Evolutionary conservation across 1,284 basidiomycete genomes (phyloP), one percentile per base, ranked within the genome.

Genomic region (Macrocybe sp.): DNA sequence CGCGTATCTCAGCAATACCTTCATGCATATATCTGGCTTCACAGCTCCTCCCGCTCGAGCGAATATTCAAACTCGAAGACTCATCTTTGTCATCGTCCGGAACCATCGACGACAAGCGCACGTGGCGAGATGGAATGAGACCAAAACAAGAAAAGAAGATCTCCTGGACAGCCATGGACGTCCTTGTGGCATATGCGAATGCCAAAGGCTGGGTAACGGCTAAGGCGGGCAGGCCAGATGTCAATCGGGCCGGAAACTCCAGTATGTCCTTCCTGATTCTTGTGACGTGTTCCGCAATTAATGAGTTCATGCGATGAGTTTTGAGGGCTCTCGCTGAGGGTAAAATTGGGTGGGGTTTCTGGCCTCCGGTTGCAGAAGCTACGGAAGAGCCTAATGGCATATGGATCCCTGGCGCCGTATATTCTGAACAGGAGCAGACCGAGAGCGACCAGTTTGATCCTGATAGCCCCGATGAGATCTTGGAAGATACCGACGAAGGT

Each of bases 151-250:
- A 61, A 38, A 55, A 64, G 11, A 61, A 63, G 10, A 41, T 54
- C 6, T 46, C 47, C 16, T 93, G 90, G 90, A 91, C 89, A 1
- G 82, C 88, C 7, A 86, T 89, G 66, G 85, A 89, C 55, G 74
- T 97, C 37, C 74, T 96, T 52, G 83, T 78, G 7, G 82, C 83
- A 2, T 88, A 88, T 62, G 92, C 93, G 0, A 64, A 78, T 44
- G 72, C 78, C 55, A 89, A 89, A 59, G 85, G 85, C 9, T 93
- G 83, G 81, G 70, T 93, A 35, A 97, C 93, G 38, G 93, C 94
- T 7, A 89, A 92, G 64, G 87, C 89, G 11, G 92, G 91, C 5
- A 66, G 94, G 49, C 87, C 91, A 6, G 94, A 97, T 68, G 72
- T 88, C 12, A 87, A 92, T 61, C 78, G 94, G 41, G 91, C 92